A percentile compares a stretch with the other conserved stretches of the same genome.
Conservation (phyloP, 1,284 basidiomycete genomes). For the Moesziomyces globuligerus region DNA sequence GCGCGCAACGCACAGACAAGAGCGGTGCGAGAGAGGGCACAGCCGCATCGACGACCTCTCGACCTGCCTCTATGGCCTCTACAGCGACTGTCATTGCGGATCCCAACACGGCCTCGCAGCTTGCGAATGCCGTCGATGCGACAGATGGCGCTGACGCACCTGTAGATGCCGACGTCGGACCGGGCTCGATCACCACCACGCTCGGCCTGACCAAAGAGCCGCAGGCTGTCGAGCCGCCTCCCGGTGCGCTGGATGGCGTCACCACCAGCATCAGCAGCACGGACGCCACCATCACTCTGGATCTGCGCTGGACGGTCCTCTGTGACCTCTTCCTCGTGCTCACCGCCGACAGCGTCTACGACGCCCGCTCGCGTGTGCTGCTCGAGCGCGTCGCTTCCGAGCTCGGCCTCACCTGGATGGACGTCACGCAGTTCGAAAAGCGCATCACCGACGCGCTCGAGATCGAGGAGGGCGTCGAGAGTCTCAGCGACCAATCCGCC, state of each 20-base stretch:
- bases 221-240: slow-evolving; percentile 53
- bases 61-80: slow-evolving; percentile 7
- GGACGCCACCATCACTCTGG: slow-evolving; percentile 64
- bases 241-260: slow-evolving; percentile 61
- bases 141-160: slow-evolving; percentile 9
- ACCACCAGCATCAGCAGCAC: slow-evolving; percentile 63
- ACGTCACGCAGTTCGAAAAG: slow-evolving; percentile 67
- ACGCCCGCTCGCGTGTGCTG: slow-evolving; percentile 64
- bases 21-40: neutral
- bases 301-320: slow-evolving; percentile 66
- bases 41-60: neutral
- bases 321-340: slow-evolving; percentile 67
- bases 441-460: slow-evolving; percentile 65
- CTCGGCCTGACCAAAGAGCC: slow-evolving; percentile 56
- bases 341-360: slow-evolving; percentile 66
- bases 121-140: slow-evolving; percentile 34
- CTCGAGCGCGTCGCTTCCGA: slow-evolving; percentile 61
- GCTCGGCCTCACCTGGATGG: slow-evolving; percentile 65
- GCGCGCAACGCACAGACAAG: neutral
- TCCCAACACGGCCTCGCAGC: slow-evolving; percentile 62
- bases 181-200: slow-evolving; percentile 35
- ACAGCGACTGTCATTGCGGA: slow-evolving; percentile 39
- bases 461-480: slow-evolving; percentile 64
- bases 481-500: slow-evolving; percentile 52
- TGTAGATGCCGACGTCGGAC: slow-evolving; percentile 14